These are phyloP conservation scores for Fusarium robinianum DNA, from an alignment of 2,329 filamentous ascomycete genomes.

Conservation along the genomic window DNA sequence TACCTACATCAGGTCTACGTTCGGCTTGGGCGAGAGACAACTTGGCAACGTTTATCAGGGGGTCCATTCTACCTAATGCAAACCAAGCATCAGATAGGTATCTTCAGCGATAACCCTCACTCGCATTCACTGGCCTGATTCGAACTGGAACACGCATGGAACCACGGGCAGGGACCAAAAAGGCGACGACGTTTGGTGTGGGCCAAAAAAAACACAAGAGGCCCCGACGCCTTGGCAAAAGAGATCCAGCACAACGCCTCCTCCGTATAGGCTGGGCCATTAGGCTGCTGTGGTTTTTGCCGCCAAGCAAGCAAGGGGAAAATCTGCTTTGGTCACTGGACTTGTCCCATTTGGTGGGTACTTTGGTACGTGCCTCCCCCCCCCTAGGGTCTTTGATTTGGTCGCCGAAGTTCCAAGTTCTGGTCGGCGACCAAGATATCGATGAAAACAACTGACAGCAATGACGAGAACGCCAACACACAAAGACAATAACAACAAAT, in stretches of 20 bases:
- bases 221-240: conserved; percentile 25
- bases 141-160: too few species aligned
- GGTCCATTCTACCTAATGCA: too few species aligned
- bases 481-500: too few species aligned
- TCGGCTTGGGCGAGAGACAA: too few species aligned
- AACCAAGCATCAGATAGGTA: too few species aligned
- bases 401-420: not conserved
- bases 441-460: too few species aligned
- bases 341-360: too few species aligned
- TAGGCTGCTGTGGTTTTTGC: conserved; percentile 13
- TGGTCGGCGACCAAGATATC: too few species aligned
- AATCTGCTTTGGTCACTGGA: conserved; percentile 7
- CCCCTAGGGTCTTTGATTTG: conserved; percentile 4
- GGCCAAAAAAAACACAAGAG: conserved; percentile 18
- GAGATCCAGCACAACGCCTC: conserved; percentile 6
- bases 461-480: too few species aligned
- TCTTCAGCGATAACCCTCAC: too few species aligned
- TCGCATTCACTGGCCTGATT: not conserved
- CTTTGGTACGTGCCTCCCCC: not conserved
- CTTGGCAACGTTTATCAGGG: too few species aligned
- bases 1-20: too few species aligned
- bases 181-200: conserved; percentile 22
- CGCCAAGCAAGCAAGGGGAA: conserved; percentile 7
- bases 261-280: conserved; percentile 9
- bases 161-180: not conserved